Conservation (phyloP, 1,284 basidiomycete genomes). For the Sporisorium exsertum region DNA sequence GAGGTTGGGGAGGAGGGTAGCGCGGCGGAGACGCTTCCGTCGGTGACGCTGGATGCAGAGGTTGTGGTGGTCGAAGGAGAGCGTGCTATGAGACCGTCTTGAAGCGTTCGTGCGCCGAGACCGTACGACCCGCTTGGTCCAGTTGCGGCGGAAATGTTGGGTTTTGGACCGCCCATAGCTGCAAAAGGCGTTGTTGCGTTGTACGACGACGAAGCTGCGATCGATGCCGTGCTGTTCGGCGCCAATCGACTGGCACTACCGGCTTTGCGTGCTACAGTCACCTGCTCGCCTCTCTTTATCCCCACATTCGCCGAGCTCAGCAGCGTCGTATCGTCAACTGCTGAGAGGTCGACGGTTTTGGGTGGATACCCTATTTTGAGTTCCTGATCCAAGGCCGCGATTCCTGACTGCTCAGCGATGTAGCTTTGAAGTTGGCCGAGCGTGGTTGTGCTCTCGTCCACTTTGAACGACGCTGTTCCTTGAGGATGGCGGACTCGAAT, state of each 20-base stretch:
- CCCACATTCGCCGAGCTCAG: slow-evolving; percentile 15
- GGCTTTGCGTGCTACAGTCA: slow-evolving; percentile 31
- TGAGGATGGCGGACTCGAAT: slow-evolving; percentile 50
- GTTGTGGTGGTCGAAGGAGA: neutral
- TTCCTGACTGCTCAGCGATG: slow-evolving; percentile 23
- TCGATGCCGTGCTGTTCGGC: neutral
- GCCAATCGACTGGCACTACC: neutral
- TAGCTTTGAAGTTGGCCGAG: slow-evolving; percentile 21
- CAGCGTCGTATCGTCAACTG: neutral
- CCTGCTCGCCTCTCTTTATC: slow-evolving; percentile 43
- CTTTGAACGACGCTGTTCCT: slow-evolving; percentile 36
- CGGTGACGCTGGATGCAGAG: slow-evolving; percentile 8
- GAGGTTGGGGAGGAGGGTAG: slow-evolving; percentile 14
- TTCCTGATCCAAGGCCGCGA: slow-evolving; percentile 35
- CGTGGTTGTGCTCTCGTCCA: slow-evolving; percentile 21
- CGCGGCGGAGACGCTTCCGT: slow-evolving; percentile 22
- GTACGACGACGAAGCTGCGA: neutral
- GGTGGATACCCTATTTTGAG: slow-evolving; percentile 53
- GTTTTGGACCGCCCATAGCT: slow-evolving; percentile 16
- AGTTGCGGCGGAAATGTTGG: slow-evolving; percentile 27
- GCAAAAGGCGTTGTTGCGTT: slow-evolving; percentile 18
- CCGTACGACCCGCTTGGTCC: slow-evolving; percentile 15
- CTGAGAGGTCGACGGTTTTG: slow-evolving; percentile 12
- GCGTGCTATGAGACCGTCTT: slow-evolving; percentile 28
- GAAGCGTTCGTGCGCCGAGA: slow-evolving; percentile 21